These are phyloP conservation scores for Pyrenochaeta sp. DNA, from an alignment of 2,329 filamentous ascomycete species.

Conservation along the genomic window DNA sequence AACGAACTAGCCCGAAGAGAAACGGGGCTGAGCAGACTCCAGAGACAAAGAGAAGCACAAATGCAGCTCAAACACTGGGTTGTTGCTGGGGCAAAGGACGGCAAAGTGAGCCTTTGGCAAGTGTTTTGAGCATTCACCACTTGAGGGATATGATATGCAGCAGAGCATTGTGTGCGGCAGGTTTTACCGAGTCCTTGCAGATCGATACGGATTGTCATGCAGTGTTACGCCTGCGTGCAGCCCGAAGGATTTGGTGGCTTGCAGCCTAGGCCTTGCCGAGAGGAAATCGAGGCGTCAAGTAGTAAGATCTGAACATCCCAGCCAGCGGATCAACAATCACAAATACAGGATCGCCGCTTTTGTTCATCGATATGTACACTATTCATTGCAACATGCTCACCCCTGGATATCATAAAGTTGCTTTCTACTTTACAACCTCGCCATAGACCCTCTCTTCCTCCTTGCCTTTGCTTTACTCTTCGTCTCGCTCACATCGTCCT, in stretches of 20 bases:
- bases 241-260: slow-evolving; percentile 1
- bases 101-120: slow-evolving; percentile 95
- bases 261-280: background rate
- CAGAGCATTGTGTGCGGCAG: background rate
- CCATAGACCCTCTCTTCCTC: slow-evolving; percentile 45
- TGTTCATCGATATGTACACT: background rate
- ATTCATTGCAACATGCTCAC: background rate
- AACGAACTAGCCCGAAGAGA: slow-evolving; percentile 12
- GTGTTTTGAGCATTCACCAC: slow-evolving; percentile 69
- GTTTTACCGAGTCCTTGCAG: slow-evolving; percentile 4
- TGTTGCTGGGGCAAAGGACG: slow-evolving; percentile 90
- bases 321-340: background rate
- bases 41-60: slow-evolving; percentile 55
- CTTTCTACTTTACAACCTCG: slow-evolving; percentile 33
- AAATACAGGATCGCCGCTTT: too few species aligned
- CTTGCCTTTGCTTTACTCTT: slow-evolving; percentile 36
- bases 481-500: slow-evolving; percentile 14
- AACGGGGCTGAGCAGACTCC: slow-evolving; percentile 30
- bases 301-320: background rate
- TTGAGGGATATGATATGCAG: background rate
- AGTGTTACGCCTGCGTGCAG: slow-evolving; percentile 4
- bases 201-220: slow-evolving; percentile 5
- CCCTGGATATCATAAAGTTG: background rate
- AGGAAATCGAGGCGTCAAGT: background rate
- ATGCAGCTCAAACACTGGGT: slow-evolving; percentile 84